These are phyloP conservation scores for Pseudotulostoma volvatum DNA, from an alignment of 495 filamentous ascomycete genomes.

Conservation along the genomic window DNA sequence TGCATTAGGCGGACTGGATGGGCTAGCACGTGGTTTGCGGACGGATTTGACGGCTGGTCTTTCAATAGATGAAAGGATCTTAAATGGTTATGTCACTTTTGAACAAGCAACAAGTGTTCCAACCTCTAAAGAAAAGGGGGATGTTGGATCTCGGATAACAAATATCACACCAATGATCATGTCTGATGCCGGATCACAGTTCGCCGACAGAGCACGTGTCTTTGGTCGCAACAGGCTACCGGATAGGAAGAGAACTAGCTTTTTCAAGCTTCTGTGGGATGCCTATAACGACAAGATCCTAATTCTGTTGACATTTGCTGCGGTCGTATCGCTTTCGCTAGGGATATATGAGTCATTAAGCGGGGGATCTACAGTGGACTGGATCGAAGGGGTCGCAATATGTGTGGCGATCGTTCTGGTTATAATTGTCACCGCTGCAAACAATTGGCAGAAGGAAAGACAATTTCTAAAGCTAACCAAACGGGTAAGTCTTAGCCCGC, in stretches of 20 bases:
- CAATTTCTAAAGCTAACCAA: constrained; percentile 68
- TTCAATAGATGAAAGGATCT: constrained; percentile 44
- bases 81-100: constrained; percentile 42
- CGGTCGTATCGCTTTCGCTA: constrained; percentile 51
- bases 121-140: background rate
- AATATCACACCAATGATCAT: background rate
- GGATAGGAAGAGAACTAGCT: constrained; percentile 6
- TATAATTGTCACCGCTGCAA: constrained; percentile 54
- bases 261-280: constrained; percentile 64
- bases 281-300: constrained; percentile 80
- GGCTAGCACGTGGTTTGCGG: constrained; percentile 50
- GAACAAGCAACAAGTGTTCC: constrained; percentile 34
- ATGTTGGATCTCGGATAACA: background rate
- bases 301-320: constrained; percentile 57
- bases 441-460: constrained; percentile 64
- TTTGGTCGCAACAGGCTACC: constrained; percentile 1
- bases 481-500: constrained; percentile 24
- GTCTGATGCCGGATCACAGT: background rate
- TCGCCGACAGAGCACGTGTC: background rate
- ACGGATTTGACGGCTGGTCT: constrained; percentile 48
- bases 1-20: constrained; percentile 48
- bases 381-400: constrained; percentile 70
- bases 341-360: constrained; percentile 49
- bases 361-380: constrained; percentile 41
- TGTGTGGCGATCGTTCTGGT: constrained; percentile 62